Evolutionary conservation across 1,284 basidiomycete genomes (phyloP), one percentile per base, ranked within the genome.

Genomic region (Microbotryum intermedium): DNA sequence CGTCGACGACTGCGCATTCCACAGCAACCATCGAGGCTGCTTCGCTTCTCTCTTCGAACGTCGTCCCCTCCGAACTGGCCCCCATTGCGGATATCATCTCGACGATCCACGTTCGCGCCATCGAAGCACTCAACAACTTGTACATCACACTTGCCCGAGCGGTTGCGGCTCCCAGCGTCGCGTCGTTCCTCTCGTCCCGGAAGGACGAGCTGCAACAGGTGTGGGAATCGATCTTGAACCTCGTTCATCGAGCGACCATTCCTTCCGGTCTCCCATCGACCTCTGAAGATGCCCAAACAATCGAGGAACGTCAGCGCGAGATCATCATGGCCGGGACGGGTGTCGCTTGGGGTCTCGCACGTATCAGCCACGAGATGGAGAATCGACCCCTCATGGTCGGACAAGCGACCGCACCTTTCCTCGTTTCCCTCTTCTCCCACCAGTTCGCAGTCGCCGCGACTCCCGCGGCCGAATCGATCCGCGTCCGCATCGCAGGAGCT

Each of bases 121-220:
- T 93, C 53, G 90, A 94, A 74, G 91, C 90, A 68, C 80, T 95
- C 58, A 93, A 90, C 73, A 95, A 97, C 74, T 79, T 92, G 18
- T 86, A 93, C 70, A 79, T 94, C 53, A 85, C 88, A 2, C 79
- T 75, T 13, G 73, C 74, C 5, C 73, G 75, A n/a, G 60, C 62
- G 20, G 8, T 39, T 25, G n/a, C 46, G 26, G 20, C 53, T 10
- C 30, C 53, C 29, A 29, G 42, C n/a, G 52, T 20, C 53, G 52
- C 39, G 43, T 46, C 45, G 50, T 55, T n/a, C 28, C 28, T 55
- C 8, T 42, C 34, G 18, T 11, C n/a, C 23, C 30, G 39, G 39
- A n/a, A 20, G 11, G 47, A 26, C 16, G 57, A 48, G 16, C 13
- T 65, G 30, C 62, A 67, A 44, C 16, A 18, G 6, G 65, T 65